Evolutionary conservation across 106 monocot species (phyloP), one percentile per base, ranked within the genome.

Genomic region (Dactylorhiza incarnata): DNA sequence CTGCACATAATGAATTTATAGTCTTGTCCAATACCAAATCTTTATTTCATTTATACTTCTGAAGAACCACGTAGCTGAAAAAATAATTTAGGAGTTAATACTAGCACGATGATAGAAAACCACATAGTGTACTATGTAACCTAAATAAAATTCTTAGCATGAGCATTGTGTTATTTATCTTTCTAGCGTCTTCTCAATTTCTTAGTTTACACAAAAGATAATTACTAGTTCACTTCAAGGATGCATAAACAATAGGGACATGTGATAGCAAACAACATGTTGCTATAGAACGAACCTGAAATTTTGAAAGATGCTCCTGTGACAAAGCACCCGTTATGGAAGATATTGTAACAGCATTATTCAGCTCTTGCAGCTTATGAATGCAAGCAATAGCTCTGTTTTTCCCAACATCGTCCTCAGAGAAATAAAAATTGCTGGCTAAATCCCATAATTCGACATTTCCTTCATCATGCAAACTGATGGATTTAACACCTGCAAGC

Each of bases 311-410:
- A 13, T 86, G 83, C 46, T 88, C 91, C 70, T 88, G 86, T 11
- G 76, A 15, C 68, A 88, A 71, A 54, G 73, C 70, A 68, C 71
- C 82, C 16, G 65, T 84, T 17, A 84, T 17, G 49, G 91, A 83
- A 76, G 81, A 84, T 66, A 91, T 78, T 7, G 68, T 12, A 74
- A 91, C 88, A 73, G 86, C 82, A 80, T 86, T 86, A 79, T 92
- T 89, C 24, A 92, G 84, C 62, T 89, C 88, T 51, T 92, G 91
- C 52, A 89, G 78, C 78, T 92, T 92, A 24, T 82, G 86, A 49
- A 85, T 81, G 76, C 86, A 88, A 56, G 88, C 82, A 65, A 78
- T 58, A 53, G 91, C 88, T 22, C 88, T 69, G 23, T 92, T 89
- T 65, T 88, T 86, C 10, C 91, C 86, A 74, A 92, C 73, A 81